Base-by-base conservation (phyloP, 768 basidiomycete species). In the Serendipita sp. region DNA sequence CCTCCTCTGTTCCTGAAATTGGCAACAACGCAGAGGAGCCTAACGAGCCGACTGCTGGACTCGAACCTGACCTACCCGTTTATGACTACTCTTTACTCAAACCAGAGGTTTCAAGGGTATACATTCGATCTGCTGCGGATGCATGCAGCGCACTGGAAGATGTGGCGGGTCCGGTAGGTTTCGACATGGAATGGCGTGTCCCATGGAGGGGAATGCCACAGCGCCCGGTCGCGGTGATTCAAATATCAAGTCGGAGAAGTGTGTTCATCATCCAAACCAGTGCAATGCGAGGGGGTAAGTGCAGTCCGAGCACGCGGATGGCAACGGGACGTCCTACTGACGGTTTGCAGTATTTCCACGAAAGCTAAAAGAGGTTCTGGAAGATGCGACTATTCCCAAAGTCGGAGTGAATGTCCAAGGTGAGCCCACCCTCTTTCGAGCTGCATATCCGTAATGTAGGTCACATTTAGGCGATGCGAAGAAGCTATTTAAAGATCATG, bases 141-240 rank as follows among this genome's bases (percentile, higher is more conserved):
- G 56, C 56, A n/a, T 23, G 35, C 23, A 60, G 8, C 16, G 56
- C 3, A 35, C 34, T 60, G 28, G 56, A 36, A 16, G 7, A 8
- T 36, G 35, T 36, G 23, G 16, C 35, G 23, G 56, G 67, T 18
- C 65, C 66, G 13, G 46, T 81, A 60, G 89, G 89, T 32, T 83
- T 91, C 67, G 89, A 91, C 70, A 76, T 88, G 44, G 89, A 91
- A 73, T 91, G 89, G 88, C 82, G 79, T 66, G 89, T 89, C 0
- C 81, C 70, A 18, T 83, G 74, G 68, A 67, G 68, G 52, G 83
- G 81, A 70, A 82, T 73, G 30, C 69, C 73, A 32, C 80, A 84
- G 72, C 86, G 90, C 70, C 85, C 79, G 28, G 84, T 88, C 18
- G 83, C 89, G 2, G 78, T 91, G 28, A 78, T 91, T 2, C 89